A percentile compares a stretch with the other conserved stretches of the same genome.
Conservation (phyloP, 495 filamentous ascomycete species). For the Annulohypoxylon moriforme region DNA sequence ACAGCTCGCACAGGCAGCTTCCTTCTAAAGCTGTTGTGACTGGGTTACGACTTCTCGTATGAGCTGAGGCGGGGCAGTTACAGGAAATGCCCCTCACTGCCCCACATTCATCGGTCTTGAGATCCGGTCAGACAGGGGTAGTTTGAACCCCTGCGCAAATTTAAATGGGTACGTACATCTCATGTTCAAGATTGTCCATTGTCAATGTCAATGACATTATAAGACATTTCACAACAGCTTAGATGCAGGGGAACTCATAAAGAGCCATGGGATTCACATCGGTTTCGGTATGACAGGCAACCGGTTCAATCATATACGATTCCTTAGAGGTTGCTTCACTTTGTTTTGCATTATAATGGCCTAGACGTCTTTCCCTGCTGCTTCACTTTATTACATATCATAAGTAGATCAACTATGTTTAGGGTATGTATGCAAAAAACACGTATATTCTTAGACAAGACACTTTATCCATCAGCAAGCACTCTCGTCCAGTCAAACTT, state of each 20-base stretch:
- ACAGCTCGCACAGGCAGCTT: background rate
- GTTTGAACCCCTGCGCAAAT: background rate
- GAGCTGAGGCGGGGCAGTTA: conserved; percentile 22
- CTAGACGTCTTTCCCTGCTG: background rate
- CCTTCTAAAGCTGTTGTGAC: background rate
- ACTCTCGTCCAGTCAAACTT: conserved; percentile 97
- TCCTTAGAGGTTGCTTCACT: background rate
- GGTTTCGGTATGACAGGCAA: background rate
- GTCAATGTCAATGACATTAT: background rate
- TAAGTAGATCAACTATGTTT: background rate
- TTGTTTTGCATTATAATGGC: background rate
- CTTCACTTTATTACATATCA: background rate
- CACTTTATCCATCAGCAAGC: conserved; percentile 59
- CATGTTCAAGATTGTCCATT: background rate
- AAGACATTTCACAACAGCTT: background rate
- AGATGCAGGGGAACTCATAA: background rate
- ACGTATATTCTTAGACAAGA: background rate
- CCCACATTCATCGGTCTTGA: background rate
- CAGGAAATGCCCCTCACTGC: conserved; percentile 19
- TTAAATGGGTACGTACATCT: conserved; percentile 5
- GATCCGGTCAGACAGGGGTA: background rate
- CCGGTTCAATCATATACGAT: background rate
- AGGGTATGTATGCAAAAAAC: background rate
- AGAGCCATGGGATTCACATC: background rate
- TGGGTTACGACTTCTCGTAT: background rate